These are phyloP conservation scores for Fusarium udum DNA, from an alignment of 2,329 filamentous ascomycete genomes.

Conservation along the genomic window DNA sequence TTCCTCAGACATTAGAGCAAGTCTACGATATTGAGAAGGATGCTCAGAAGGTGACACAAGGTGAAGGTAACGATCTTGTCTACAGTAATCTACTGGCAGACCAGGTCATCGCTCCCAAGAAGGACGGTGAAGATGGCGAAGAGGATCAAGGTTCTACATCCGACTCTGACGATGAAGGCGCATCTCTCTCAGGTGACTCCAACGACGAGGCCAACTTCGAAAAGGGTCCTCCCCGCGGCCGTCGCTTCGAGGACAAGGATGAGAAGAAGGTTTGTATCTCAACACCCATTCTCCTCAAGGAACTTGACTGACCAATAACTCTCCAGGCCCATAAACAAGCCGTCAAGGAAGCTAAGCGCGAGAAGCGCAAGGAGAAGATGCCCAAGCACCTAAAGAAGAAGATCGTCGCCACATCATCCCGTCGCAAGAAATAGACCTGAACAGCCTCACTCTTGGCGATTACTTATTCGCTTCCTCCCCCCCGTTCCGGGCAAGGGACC, in stretches of 20 bases:
- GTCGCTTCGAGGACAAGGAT: constrained; percentile 91
- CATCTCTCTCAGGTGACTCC: constrained; percentile 55
- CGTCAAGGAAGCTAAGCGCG: constrained; percentile 94
- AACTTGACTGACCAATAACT: constrained; percentile 35
- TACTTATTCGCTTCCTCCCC: background rate
- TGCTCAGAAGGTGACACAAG: constrained; percentile 77
- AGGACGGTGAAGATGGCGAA: constrained; percentile 49
- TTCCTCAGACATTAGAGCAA: constrained; percentile 93
- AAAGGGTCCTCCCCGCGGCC: constrained; percentile 77
- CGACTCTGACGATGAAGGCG: constrained; percentile 60
- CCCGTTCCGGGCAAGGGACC: background rate
- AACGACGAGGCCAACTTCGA: constrained; percentile 66
- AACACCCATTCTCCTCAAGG: background rate
- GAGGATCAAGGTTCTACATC: constrained; percentile 52
- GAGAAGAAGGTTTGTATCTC: constrained; percentile 74
- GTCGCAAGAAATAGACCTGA: constrained; percentile 67
- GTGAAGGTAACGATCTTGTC: constrained; percentile 79
- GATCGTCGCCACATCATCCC: constrained; percentile 70
- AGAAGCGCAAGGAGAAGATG: constrained; percentile 94
- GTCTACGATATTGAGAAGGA: constrained; percentile 97
- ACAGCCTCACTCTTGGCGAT: background rate
- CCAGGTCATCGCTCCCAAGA: constrained; percentile 59
- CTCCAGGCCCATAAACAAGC: constrained; percentile 77
- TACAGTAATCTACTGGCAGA: constrained; percentile 87
- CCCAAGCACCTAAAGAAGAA: constrained; percentile 97